phyloP scores from a whole-genome alignment of 2,329 filamentous ascomycete species.

The Teratosphaeria nubilosa region DNA sequence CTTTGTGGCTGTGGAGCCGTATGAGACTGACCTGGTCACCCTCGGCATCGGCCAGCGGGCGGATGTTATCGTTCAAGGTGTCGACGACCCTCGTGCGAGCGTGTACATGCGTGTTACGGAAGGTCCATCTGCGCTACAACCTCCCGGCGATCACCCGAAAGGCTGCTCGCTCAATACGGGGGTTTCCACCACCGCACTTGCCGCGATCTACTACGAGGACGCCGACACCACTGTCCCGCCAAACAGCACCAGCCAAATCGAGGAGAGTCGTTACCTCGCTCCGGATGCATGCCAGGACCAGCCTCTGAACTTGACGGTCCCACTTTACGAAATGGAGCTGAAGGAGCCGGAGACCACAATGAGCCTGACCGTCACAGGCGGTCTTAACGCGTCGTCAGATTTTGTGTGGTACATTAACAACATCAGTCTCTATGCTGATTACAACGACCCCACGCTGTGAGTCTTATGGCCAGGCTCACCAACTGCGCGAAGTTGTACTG shows the following conservation, averaged over 20 bases:
- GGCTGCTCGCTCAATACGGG: slow-evolving; percentile 32
- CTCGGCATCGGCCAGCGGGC: slow-evolving; percentile 47
- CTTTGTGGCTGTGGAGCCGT: slow-evolving; percentile 53
- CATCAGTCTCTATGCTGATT: slow-evolving; percentile 30
- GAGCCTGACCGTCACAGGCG: slow-evolving; percentile 20
- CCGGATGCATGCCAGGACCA: slow-evolving; percentile 13
- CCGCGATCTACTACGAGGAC: slow-evolving; percentile 24
- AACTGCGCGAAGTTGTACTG: not conserved
- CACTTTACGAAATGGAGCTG: slow-evolving; percentile 13
- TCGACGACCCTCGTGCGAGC: slow-evolving; percentile 32
- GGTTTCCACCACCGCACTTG: slow-evolving; percentile 29
- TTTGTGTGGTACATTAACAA: slow-evolving; percentile 41
- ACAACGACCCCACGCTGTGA: slow-evolving; percentile 17
- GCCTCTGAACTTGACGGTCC: slow-evolving; percentile 10
- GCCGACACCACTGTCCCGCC: slow-evolving; percentile 17
- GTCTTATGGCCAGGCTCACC: not conserved
- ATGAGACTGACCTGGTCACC: slow-evolving; percentile 51
- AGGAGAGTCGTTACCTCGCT: slow-evolving; percentile 9
- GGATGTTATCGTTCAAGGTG: slow-evolving; percentile 38
- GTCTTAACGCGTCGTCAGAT: slow-evolving; percentile 26
- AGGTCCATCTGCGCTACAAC: slow-evolving; percentile 15
- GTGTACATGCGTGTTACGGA: slow-evolving; percentile 48
- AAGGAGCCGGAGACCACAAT: slow-evolving; percentile 15
- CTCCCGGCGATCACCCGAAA: slow-evolving; percentile 7
- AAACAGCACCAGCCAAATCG: slow-evolving; percentile 11